Percentiles rank a stretch among this genome's conserved stretches.
Evolutionary conservation across 2,329 filamentous ascomycete species (phyloP).

Genomic region (Aureobasidium sp.): DNA sequence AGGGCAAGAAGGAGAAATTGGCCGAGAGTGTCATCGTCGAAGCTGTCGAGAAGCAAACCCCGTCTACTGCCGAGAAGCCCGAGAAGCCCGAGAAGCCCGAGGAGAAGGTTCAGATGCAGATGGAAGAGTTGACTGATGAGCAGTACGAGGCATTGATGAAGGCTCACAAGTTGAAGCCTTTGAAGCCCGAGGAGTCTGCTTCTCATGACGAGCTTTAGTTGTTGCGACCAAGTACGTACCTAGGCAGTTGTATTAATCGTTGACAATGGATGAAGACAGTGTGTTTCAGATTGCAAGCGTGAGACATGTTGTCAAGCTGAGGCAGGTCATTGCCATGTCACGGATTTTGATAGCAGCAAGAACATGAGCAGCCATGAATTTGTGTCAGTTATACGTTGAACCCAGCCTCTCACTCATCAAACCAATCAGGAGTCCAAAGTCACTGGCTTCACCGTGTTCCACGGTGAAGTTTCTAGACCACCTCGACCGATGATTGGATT

Average conservation of each 20-base stretch:
- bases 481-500: too few species aligned
- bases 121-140: slow-evolving; percentile 29
- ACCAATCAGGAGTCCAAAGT: too few species aligned
- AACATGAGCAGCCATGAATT: too few species aligned
- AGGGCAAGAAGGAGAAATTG: slow-evolving; percentile 68
- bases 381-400: too few species aligned
- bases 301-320: background rate
- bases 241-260: background rate
- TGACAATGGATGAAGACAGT: background rate
- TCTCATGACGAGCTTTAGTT: slow-evolving; percentile 26
- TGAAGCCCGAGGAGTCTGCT: slow-evolving; percentile 13
- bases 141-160: slow-evolving; percentile 26
- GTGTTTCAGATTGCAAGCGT: background rate
- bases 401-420: too few species aligned
- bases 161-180: background rate
- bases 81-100: slow-evolving; percentile 16
- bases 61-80: slow-evolving; percentile 1
- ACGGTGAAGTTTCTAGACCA: too few species aligned
- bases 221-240: background rate
- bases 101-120: slow-evolving; percentile 23
- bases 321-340: background rate
- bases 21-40: slow-evolving; percentile 39
- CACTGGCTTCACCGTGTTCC: too few species aligned
- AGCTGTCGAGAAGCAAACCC: background rate
- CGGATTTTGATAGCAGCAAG: background rate